Conservation (phyloP, 257 asterid genomes). For the Solanum piurae region DNA sequence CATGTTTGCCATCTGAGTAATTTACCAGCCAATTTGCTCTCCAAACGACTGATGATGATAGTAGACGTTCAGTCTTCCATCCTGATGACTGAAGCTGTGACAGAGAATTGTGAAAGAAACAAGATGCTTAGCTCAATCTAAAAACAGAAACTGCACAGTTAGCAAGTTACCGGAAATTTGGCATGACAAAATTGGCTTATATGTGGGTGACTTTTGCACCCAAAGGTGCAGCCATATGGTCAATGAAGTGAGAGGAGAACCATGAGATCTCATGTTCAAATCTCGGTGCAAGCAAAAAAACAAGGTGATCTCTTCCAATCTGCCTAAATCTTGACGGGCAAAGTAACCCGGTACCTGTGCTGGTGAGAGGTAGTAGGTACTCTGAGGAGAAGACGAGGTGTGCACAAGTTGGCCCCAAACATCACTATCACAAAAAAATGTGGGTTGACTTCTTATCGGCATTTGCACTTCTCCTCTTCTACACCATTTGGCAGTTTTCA, state of each 20-base stretch:
- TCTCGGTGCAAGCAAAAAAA: background rate
- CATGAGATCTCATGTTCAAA: background rate
- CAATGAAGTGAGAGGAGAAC: background rate
- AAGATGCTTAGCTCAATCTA: background rate
- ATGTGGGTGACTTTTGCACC: background rate
- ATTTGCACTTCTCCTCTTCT: background rate
- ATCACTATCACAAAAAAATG: background rate
- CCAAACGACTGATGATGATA: slow-evolving; percentile 79
- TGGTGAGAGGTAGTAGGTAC: background rate
- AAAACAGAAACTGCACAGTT: background rate
- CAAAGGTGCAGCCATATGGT: background rate
- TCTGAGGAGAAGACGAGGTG: background rate
- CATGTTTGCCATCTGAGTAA: slow-evolving; percentile 40
- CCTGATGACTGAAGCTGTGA: slow-evolving; percentile 66
- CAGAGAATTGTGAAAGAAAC: background rate
- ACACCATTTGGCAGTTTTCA: background rate
- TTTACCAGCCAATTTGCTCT: slow-evolving; percentile 64
- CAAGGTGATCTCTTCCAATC: background rate
- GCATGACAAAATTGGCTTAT: background rate
- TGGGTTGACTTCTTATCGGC: background rate
- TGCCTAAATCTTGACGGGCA: background rate
- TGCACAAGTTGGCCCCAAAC: background rate
- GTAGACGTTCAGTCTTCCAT: slow-evolving; percentile 87
- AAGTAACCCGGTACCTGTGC: background rate
- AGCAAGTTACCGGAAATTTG: background rate